phyloP scores from a whole-genome alignment of 139 green algal species.

The Closterium sp. region DNA sequence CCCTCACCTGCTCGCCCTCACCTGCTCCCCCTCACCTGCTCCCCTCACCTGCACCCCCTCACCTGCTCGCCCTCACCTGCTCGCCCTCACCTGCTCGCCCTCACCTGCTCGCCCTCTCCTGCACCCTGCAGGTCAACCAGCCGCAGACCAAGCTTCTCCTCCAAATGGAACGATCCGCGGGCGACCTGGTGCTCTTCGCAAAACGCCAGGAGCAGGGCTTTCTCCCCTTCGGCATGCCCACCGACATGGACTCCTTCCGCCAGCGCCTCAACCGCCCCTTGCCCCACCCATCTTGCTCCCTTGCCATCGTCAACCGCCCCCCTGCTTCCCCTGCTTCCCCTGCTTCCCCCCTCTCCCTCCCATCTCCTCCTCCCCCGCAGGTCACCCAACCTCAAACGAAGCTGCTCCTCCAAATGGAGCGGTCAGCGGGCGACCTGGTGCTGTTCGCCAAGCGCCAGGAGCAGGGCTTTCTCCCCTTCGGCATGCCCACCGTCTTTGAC shows the following conservation, averaged over 20 bases:
- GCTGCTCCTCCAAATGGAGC: constrained; percentile 48
- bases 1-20: background rate
- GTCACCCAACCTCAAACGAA: background rate
- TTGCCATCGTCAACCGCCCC: background rate
- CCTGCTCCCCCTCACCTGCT: background rate
- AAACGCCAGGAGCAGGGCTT: constrained; percentile 54
- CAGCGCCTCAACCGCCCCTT: background rate
- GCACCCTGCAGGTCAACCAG: background rate
- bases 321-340: background rate
- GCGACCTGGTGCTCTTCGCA: constrained; percentile 57
- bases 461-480: constrained; percentile 55
- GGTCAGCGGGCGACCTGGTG: constrained; percentile 49
- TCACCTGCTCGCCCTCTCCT: background rate
- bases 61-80: background rate
- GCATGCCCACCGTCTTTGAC: constrained; percentile 53
- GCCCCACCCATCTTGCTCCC: background rate
- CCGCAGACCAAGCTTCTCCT: constrained; percentile 29
- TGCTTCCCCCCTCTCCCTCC: background rate
- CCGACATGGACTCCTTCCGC: constrained; percentile 47
- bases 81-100: background rate
- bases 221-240: constrained; percentile 31
- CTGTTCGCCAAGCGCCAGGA: constrained; percentile 53
- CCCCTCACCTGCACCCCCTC: background rate
- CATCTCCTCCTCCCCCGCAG: background rate
- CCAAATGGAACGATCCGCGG: constrained; percentile 35